Evolutionary conservation across 2,329 filamentous ascomycete species (phyloP).

Genomic region (Blastomyces parvus): DNA sequence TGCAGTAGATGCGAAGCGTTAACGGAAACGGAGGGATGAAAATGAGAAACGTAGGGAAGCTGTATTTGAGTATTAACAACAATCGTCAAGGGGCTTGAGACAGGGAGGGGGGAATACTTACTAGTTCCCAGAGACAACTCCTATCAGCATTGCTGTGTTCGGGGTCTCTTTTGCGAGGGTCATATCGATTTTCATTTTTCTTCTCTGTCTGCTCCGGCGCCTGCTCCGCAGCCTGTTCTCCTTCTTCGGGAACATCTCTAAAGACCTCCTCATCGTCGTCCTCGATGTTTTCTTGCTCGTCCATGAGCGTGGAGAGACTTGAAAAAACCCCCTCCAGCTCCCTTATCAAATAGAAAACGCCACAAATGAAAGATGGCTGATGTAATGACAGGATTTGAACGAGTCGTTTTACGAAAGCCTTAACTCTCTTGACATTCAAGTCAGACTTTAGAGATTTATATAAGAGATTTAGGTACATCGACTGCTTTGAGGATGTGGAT

Average conservation of each 20-base stretch:
- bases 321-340: slow-evolving; percentile 74
- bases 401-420: slow-evolving; percentile 91
- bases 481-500: slow-evolving; percentile 83
- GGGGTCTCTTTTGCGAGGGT: slow-evolving; percentile 83
- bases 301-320: slow-evolving; percentile 66
- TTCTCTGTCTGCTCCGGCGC: slow-evolving; percentile 23
- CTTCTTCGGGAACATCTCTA: slow-evolving; percentile 53
- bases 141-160: slow-evolving; percentile 87
- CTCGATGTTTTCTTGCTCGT: slow-evolving; percentile 68
- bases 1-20: slow-evolving; percentile 65
- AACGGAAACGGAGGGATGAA: slow-evolving; percentile 83
- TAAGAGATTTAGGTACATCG: slow-evolving; percentile 85
- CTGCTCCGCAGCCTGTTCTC: slow-evolving; percentile 27
- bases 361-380: slow-evolving; percentile 85
- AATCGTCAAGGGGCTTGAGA: slow-evolving; percentile 17
- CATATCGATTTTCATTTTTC: slow-evolving; percentile 48
- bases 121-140: slow-evolving; percentile 86
- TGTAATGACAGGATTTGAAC: slow-evolving; percentile 80
- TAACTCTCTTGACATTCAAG: slow-evolving; percentile 79
- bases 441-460: slow-evolving; percentile 84
- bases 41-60: slow-evolving; percentile 66
- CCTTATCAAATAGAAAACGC: slow-evolving; percentile 78
- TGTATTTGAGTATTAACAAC: slow-evolving; percentile 13
- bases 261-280: slow-evolving; percentile 59
- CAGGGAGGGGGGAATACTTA: slow-evolving; percentile 39